phyloP scores from a whole-genome alignment of 2,329 filamentous ascomycete species.

The Aureobasidium sp. region DNA sequence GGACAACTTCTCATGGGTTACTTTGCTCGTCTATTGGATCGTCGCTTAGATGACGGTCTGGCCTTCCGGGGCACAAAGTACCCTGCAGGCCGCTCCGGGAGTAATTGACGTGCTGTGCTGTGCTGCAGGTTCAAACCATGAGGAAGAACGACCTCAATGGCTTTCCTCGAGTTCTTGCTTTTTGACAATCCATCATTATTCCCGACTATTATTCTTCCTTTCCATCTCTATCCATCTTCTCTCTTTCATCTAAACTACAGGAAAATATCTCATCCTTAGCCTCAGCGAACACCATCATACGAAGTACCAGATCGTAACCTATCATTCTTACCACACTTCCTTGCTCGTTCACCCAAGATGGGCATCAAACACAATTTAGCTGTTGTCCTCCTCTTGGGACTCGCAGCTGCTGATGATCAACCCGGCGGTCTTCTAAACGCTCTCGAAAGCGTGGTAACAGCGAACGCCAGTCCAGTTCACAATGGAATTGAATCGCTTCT shows the following conservation, averaged over 20 bases:
- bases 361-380: not conserved
- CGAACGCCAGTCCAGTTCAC: not conserved
- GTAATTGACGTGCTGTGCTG: not conserved
- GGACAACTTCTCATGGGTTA: not conserved
- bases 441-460: not conserved
- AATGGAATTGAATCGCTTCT: constrained; percentile 9
- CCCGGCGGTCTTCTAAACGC: not conserved
- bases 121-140: not conserved
- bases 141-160: not conserved
- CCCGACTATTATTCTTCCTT: not conserved
- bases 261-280: not conserved
- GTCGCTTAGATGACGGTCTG: not conserved
- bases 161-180: not conserved
- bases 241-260: not conserved
- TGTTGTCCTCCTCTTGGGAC: not conserved
- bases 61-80: not conserved
- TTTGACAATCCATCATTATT: not conserved
- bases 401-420: not conserved
- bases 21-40: constrained; percentile 1
- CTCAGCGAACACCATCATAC: not conserved
- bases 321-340: too few relatives aligned
- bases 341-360: not conserved
- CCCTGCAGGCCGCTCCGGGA: not conserved
- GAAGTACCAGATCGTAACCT: too few relatives aligned
- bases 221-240: not conserved